Base-by-base conservation (phyloP, 2,329 filamentous ascomycete species). In the Colletotrichum musae region DNA sequence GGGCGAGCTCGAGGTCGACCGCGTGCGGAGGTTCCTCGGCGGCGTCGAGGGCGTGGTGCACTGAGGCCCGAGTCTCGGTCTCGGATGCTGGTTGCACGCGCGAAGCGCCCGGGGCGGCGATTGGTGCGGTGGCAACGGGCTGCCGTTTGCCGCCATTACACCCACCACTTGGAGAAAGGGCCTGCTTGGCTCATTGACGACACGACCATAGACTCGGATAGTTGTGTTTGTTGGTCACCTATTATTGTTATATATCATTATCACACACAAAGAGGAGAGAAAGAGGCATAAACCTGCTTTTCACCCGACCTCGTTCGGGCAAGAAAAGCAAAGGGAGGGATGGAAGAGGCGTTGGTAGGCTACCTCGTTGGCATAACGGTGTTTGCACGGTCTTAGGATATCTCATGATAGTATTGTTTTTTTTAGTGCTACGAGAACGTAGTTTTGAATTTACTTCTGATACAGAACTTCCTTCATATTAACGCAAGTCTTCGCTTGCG, bases 21-120 rank as follows among this genome's bases (percentile, higher is more conserved):
- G 94, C 9, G 92, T 97, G 13, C 86, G 92, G 73, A 89, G 94
- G 60, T 97, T 97, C 77, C 82, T 97, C 65, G 88, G 92, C 36
- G 92, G 93, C 64, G 93, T 97, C 3, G 93, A 95, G 75, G 90
- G 88, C 2, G 87, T 87, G 51, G 82, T 83, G 70, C 80, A 82
- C 72, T 84, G 78, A 53, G 28, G 6, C 6, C n/a, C 12, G 21
- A 4, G 48, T 21, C 12, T 13, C 48, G 18, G 21, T 48, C 39
- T 48, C 43, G 9, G 18, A 10, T 36, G 32, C 10, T 36, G 32
- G 32, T 36, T 13, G 6, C 18, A 53, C 21, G 16, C 45, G 45
- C 18, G 21, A 36, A 28, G 28, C 24, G 47, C 32, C 32, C 32
- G 5, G 10, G 5, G 3, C 24, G n/a, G 15, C 18, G 5, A 4